phyloP scores from a whole-genome alignment of 108 stramenopile genomes.

The Phaeodactylum tricornutum region DNA sequence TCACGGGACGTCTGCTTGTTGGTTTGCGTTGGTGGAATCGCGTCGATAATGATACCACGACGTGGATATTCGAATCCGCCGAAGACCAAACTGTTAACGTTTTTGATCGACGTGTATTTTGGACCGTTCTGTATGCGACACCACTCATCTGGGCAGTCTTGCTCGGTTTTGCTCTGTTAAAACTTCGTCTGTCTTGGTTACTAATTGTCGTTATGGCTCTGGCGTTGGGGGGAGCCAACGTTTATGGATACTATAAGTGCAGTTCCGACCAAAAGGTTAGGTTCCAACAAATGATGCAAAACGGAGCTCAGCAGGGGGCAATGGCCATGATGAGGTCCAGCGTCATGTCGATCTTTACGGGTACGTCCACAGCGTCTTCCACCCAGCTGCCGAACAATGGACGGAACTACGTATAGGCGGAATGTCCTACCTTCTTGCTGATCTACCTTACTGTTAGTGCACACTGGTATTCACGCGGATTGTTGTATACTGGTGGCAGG shows the following conservation, averaged over 20 bases:
- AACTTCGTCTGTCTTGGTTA: constrained; percentile 79
- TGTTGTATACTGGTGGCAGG: too few relatives aligned
- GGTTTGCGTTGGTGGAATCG: constrained; percentile 97
- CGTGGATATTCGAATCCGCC: constrained; percentile 90
- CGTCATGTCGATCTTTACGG: constrained; percentile 15
- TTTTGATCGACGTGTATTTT: constrained; percentile 86
- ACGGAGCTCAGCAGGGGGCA: constrained; percentile 56
- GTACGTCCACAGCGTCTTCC: constrained; percentile 10
- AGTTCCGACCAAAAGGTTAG: constrained; percentile 74
- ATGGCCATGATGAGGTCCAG: constrained; percentile 34
- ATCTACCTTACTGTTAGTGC: too few relatives aligned
- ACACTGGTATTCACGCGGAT: too few relatives aligned
- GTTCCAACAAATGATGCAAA: constrained; percentile 57
- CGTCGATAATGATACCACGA: constrained; percentile 74
- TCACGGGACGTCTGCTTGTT: constrained; percentile 81
- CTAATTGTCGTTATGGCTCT: constrained; percentile 78
- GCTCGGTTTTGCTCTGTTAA: constrained; percentile 65
- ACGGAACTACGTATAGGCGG: too few relatives aligned
- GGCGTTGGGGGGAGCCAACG: constrained; percentile 74
- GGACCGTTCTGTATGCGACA: constrained; percentile 84
- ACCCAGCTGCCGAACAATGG: background rate
- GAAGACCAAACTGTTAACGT: constrained; percentile 24
- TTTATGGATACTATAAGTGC: constrained; percentile 95
- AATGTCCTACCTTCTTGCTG: too few relatives aligned
- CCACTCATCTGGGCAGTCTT: constrained; percentile 69